These are phyloP conservation scores for Fusarium decemcellulare DNA, from an alignment of 2,329 filamentous ascomycete species.

Conservation along the genomic window DNA sequence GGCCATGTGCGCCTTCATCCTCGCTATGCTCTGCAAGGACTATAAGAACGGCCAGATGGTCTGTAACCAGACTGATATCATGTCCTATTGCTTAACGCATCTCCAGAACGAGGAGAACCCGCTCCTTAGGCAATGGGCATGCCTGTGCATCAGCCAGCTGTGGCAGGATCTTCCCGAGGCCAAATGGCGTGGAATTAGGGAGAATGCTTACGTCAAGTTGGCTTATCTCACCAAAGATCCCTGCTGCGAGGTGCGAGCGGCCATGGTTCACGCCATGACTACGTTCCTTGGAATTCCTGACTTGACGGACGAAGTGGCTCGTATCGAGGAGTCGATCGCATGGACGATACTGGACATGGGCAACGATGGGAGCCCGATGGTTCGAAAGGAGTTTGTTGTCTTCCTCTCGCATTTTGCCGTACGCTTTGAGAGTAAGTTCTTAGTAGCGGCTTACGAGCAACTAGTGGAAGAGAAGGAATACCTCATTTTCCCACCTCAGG, in stretches of 20 bases:
- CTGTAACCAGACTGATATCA: constrained; percentile 90
- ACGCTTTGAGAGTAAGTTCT: constrained; percentile 91
- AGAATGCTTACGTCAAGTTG: constrained; percentile 85
- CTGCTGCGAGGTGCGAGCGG: constrained; percentile 92
- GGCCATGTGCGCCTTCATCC: constrained; percentile 98
- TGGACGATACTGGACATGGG: constrained; percentile 92
- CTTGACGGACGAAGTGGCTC: constrained; percentile 89
- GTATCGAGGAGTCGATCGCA: constrained; percentile 92
- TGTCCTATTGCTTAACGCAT: constrained; percentile 88
- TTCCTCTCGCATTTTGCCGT: constrained; percentile 94
- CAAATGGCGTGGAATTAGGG: constrained; percentile 95
- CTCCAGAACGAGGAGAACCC: constrained; percentile 89
- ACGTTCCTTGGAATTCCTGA: constrained; percentile 96
- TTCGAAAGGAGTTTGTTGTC: constrained; percentile 91
- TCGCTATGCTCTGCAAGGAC: constrained; percentile 96
- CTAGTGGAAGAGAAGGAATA: constrained; percentile 86
- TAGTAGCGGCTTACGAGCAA: constrained; percentile 93
- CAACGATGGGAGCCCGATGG: constrained; percentile 93
- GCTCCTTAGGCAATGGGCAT: constrained; percentile 93
- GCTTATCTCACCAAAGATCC: constrained; percentile 86
- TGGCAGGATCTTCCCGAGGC: constrained; percentile 93
- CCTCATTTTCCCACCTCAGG: constrained; percentile 67
- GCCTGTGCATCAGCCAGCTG: constrained; percentile 93
- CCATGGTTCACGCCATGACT: constrained; percentile 93
- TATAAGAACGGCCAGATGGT: constrained; percentile 94